Conservation (phyloP, 163 green algal species). For the Volvox carteri region DNA sequence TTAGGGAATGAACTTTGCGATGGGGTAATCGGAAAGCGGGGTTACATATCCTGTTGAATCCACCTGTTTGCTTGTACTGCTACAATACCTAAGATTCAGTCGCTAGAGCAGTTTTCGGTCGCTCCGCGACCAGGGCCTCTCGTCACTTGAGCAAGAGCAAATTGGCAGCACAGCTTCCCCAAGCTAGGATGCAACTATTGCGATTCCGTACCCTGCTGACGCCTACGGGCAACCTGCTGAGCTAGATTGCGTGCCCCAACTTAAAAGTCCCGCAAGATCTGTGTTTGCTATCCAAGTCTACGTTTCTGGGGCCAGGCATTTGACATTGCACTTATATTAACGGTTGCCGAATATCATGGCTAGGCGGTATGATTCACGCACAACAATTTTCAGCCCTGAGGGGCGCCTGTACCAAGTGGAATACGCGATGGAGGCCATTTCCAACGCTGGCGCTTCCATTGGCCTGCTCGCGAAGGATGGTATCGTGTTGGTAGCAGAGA, state of each 20-base stretch:
- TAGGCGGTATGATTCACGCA: conserved; percentile 93
- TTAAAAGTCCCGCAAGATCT: conserved; percentile 2
- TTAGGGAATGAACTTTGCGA: too few relatives aligned
- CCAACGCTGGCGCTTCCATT: conserved; percentile 96
- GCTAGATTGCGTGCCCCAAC: too few relatives aligned
- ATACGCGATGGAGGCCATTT: conserved; percentile 99
- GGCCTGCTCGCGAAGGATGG: conserved; percentile 94
- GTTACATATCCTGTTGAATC: too few relatives aligned
- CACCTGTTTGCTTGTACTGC: too few relatives aligned
- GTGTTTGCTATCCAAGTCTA: not conserved
- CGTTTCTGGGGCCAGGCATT: not conserved
- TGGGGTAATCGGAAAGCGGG: too few relatives aligned
- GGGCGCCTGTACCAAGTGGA: conserved; percentile 91
- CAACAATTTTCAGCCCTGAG: conserved; percentile 98
- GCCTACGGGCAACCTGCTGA: too few relatives aligned
- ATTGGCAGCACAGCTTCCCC: too few relatives aligned
- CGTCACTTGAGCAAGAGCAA: too few relatives aligned
- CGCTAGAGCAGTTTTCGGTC: not conserved
- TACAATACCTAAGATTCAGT: too few relatives aligned
- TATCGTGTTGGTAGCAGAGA: conserved; percentile 97
- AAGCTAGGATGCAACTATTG: too few relatives aligned
- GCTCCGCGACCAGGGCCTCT: not conserved
- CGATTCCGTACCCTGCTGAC: too few relatives aligned
- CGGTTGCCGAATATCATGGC: conserved; percentile 9
- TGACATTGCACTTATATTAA: not conserved